Evolutionary conservation across 768 basidiomycete species (phyloP).

Genomic region (Trametopsis cervina): DNA sequence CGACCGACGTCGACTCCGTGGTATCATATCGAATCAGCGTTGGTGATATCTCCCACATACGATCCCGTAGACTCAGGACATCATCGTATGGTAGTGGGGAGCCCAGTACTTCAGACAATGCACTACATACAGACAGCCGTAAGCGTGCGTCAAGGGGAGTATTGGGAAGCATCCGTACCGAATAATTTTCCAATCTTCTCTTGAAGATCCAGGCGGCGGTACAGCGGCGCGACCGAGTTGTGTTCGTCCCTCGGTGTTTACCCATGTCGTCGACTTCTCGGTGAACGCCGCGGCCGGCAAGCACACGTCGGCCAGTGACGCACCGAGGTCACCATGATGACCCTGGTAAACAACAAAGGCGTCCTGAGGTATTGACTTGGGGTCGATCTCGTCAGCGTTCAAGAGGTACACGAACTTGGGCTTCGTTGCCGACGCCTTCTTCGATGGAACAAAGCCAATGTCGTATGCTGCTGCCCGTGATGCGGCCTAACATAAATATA

Average conservation of each 20-base stretch:
- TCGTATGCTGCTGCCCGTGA: slow-evolving; percentile 95
- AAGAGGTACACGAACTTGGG: slow-evolving; percentile 97
- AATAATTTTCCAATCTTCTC: slow-evolving; percentile 98
- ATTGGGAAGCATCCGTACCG: slow-evolving; percentile 53
- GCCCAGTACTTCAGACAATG: slow-evolving; percentile 84
- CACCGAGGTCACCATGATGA: slow-evolving; percentile 95
- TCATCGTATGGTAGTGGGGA: slow-evolving; percentile 85
- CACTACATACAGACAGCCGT: slow-evolving; percentile 37
- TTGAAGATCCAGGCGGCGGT: slow-evolving; percentile 85
- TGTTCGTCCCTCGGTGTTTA: slow-evolving; percentile 93
- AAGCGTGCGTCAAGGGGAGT: no score
- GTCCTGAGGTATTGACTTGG: slow-evolving; percentile 78
- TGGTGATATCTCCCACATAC: slow-evolving; percentile 96
- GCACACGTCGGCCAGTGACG: slow-evolving; percentile 95
- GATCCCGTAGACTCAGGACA: slow-evolving; percentile 72
- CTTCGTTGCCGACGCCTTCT: slow-evolving; percentile 62
- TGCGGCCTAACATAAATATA: slow-evolving; percentile 59
- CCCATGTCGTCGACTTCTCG: slow-evolving; percentile 86
- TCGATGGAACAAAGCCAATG: slow-evolving; percentile 85
- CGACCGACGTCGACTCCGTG: slow-evolving; percentile 68
- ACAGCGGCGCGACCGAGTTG: slow-evolving; percentile 92
- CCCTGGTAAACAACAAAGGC: slow-evolving; percentile 99
- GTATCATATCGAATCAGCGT: slow-evolving; percentile 80
- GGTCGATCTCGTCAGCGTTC: slow-evolving; percentile 91
- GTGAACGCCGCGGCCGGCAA: slow-evolving; percentile 92